Conservation (phyloP, 768 basidiomycete genomes). For the Clavulina sp. region DNA sequence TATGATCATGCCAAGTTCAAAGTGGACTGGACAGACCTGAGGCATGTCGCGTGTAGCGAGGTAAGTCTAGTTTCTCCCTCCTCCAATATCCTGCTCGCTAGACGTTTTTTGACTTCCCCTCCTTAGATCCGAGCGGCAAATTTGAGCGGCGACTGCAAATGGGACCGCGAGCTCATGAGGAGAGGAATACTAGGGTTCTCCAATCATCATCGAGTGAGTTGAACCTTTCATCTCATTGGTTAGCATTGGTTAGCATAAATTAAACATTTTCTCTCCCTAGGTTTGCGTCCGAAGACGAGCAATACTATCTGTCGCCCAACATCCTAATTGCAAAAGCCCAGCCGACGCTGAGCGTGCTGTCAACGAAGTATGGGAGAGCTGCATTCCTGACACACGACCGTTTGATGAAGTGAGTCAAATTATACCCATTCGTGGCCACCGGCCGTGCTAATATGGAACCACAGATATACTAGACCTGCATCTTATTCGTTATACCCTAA, state of each 20-base stretch:
- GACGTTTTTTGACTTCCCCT: no score
- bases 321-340: slow-evolving; percentile 51
- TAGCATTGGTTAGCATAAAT: neutral
- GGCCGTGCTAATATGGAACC: neutral
- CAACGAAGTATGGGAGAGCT: slow-evolving; percentile 95
- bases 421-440: neutral
- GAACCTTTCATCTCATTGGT: slow-evolving; percentile 9
- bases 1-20: slow-evolving; percentile 93
- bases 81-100: neutral
- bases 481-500: no score
- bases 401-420: slow-evolving; percentile 68
- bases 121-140: slow-evolving; percentile 91
- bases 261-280: slow-evolving; percentile 23
- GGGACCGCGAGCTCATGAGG: slow-evolving; percentile 51
- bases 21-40: slow-evolving; percentile 75
- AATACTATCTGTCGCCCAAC: slow-evolving; percentile 58
- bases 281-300: slow-evolving; percentile 83
- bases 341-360: slow-evolving; percentile 75
- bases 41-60: slow-evolving; percentile 95
- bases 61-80: slow-evolving; percentile 23
- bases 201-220: slow-evolving; percentile 79
- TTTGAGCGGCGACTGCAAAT: slow-evolving; percentile 84
- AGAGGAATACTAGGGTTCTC: slow-evolving; percentile 65
- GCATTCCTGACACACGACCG: slow-evolving; percentile 85
- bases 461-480: neutral